These are phyloP conservation scores for Apiotrichum sp. DNA, from an alignment of 1,284 basidiomycete genomes.

Conservation along the genomic window DNA sequence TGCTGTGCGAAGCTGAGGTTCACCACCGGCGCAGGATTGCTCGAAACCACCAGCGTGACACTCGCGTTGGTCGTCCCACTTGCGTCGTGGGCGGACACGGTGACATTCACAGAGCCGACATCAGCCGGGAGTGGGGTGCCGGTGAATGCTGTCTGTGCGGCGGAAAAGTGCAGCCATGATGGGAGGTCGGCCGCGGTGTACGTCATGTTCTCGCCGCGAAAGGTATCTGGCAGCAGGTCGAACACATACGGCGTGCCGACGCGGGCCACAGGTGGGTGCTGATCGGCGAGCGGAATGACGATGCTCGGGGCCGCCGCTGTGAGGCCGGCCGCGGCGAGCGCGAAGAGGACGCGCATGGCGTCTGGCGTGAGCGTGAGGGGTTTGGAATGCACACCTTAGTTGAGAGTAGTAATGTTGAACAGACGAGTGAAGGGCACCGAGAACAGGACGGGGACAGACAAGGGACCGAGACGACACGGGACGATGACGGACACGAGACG, in stretches of 20 bases:
- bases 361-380: neutral
- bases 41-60: conserved; percentile 46
- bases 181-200: conserved; percentile 48
- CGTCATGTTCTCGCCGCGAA: conserved; percentile 37
- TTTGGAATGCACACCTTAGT: no score
- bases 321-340: neutral
- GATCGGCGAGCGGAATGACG: conserved; percentile 39
- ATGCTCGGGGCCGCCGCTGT: conserved; percentile 39
- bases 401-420: no score
- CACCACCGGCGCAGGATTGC: conserved; percentile 39
- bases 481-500: no score
- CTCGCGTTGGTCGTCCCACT: conserved; percentile 23
- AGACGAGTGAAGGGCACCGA: no score
- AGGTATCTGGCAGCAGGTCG: conserved; percentile 42
- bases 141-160: conserved; percentile 29
- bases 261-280: conserved; percentile 49
- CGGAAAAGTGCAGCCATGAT: conserved; percentile 48
- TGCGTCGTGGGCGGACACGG: conserved; percentile 35
- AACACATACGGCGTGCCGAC: conserved; percentile 42
- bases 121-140: conserved; percentile 35
- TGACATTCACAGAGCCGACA: conserved; percentile 30
- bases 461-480: no score
- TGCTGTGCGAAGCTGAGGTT: conserved; percentile 42
- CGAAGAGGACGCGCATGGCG: conserved; percentile 15
- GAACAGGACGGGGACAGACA: no score